Base-by-base conservation (phyloP, 805 yeast species). In the Nakazawaea laoshanensis region DNA sequence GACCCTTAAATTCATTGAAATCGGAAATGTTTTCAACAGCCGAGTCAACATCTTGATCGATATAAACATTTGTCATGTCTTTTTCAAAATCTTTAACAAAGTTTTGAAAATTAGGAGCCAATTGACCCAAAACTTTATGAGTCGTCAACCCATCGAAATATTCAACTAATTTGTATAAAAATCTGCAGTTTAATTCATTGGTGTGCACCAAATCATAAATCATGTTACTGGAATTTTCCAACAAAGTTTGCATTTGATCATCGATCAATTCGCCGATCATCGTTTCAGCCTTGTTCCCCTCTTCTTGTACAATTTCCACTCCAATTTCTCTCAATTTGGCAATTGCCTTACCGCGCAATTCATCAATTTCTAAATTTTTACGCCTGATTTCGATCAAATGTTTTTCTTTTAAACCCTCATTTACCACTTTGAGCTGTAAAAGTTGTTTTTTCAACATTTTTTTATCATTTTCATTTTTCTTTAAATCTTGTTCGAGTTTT, bases 161-260 rank as follows among this genome's bases (percentile, higher is more conserved):
- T 10, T 12, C 7, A 7, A 8, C 24, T 12, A 35, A 12, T 18
- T 16, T 20, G 6, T 5, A 13, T 22, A 35, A 27, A 19, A 35
- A 35, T 7, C 5, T 12, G 3, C 21, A 4, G 24, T 27, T 35
- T 3, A 23, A 8, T 19, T 35, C 38, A 24, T 35, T 35, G 13
- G 19, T 21, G 7, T n/a, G 13, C 8, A 30, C 23, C 29, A 35
- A 27, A 4, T 35, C 35, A 19, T 30, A 35, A 11, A 35, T 30
- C 25, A 35, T 23, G 22, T 35, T 35, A n/a, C 35, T 30, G 3
- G 38, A 35, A 17, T 23, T 30, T 12, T 35, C 38, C 20, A 35
- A 27, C n/a, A 35, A 27, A 13, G 13, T 26, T 23, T 27, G 33
- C 3, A 35, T 35, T 27, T 35, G 31, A 15, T 9, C 13, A 23